These are phyloP conservation scores for Volvox africanus DNA, from an alignment of 139 green algal genomes.

Conservation along the genomic window DNA sequence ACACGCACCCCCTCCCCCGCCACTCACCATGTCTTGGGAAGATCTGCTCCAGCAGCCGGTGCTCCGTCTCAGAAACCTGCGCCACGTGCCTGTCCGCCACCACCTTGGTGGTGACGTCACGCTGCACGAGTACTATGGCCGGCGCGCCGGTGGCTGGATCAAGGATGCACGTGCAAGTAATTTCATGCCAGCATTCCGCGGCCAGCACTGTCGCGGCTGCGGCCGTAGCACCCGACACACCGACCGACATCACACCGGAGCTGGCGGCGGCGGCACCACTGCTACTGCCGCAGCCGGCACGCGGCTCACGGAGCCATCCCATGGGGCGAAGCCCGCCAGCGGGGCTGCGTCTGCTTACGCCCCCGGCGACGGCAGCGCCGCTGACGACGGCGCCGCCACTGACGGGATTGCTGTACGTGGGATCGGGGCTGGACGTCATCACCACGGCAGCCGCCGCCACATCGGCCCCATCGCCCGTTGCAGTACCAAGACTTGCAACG, in stretches of 20 bases:
- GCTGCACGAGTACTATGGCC: slow-evolving; percentile 11
- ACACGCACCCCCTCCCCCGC: too few species aligned
- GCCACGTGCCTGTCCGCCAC: slow-evolving; percentile 15
- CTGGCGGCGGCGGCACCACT: background rate
- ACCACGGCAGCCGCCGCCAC: background rate
- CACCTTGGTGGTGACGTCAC: slow-evolving; percentile 22
- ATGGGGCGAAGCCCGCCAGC: background rate
- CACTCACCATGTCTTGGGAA: slow-evolving; percentile 12
- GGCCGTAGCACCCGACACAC: background rate
- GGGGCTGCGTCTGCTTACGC: too few species aligned
- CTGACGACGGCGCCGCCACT: background rate
- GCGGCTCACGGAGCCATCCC: background rate
- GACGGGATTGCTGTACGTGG: background rate
- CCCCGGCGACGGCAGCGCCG: too few species aligned
- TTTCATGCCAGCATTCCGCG: slow-evolving; percentile 7
- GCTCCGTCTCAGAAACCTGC: slow-evolving; percentile 32
- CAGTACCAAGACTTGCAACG: background rate
- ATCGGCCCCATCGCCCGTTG: background rate
- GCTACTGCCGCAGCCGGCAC: background rate
- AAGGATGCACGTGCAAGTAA: background rate
- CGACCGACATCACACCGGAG: background rate
- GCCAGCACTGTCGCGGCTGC: background rate
- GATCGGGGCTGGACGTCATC: background rate
- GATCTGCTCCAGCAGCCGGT: slow-evolving; percentile 34
- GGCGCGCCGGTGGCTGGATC: background rate